phyloP scores from a whole-genome alignment of 768 basidiomycete species.

The Auricularia cornea region DNA sequence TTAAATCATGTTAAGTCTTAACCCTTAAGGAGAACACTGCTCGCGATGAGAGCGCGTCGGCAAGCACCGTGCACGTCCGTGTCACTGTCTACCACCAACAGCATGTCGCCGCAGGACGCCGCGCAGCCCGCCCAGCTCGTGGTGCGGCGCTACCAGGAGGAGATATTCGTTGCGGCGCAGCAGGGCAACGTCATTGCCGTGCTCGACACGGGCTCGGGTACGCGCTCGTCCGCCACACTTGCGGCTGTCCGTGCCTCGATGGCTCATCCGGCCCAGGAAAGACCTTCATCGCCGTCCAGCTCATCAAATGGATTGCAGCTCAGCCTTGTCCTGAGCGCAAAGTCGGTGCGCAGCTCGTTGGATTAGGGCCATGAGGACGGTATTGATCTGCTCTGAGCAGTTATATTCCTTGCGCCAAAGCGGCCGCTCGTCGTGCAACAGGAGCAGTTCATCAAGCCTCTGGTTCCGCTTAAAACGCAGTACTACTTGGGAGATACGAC shows the following conservation, averaged over 20 bases:
- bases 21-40: neutral
- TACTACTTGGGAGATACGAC: conserved; percentile 53
- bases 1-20: neutral
- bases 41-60: neutral
- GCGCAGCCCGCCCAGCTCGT: neutral
- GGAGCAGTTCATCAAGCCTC: conserved; percentile 50
- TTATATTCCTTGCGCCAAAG: conserved; percentile 78
- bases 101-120: conserved; percentile 14
- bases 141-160: conserved; percentile 25
- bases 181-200: conserved; percentile 49
- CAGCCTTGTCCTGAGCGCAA: conserved; percentile 44
- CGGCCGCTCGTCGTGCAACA: conserved; percentile 84
- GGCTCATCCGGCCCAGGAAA: conserved; percentile 38
- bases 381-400: neutral
- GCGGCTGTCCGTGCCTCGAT: neutral
- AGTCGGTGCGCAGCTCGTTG: conserved; percentile 13
- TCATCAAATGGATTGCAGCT: conserved; percentile 69
- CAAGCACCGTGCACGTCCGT: neutral
- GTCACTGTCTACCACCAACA: conserved; percentile 17
- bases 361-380: neutral
- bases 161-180: conserved; percentile 45
- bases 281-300: conserved; percentile 49
- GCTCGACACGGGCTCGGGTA: conserved; percentile 39
- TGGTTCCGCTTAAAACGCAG: conserved; percentile 58
- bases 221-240: neutral